Percentiles rank a stretch among this genome's conserved stretches.
phyloP scores from a whole-genome alignment of 192 early-diverging fungal species.

The Coemansia sp. region DNA sequence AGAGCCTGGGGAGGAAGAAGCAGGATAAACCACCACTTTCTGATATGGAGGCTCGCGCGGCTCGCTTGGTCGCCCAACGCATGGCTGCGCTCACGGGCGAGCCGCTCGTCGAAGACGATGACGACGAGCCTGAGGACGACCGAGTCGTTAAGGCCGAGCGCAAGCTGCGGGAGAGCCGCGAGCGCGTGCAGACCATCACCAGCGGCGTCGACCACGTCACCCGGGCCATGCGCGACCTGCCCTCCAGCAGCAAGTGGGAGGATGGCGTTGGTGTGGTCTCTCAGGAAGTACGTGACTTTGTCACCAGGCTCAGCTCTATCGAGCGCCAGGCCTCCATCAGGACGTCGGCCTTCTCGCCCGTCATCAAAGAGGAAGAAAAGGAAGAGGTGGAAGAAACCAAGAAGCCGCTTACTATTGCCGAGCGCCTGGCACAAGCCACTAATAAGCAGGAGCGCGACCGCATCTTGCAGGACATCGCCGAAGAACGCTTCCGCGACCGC shows the following conservation, averaged over 20 bases:
- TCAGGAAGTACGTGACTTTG: constrained; percentile 32
- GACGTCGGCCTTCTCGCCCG: neutral
- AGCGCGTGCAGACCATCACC: constrained; percentile 33
- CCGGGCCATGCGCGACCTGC: constrained; percentile 15
- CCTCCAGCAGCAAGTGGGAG: constrained; percentile 13
- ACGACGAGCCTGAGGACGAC: constrained; percentile 11
- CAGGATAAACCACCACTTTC: neutral
- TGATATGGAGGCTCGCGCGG: constrained; percentile 42
- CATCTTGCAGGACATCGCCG: constrained; percentile 46
- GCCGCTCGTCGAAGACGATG: neutral
- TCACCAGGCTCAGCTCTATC: constrained; percentile 28
- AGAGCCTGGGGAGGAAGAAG: constrained; percentile 10
- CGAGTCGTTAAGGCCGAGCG: constrained; percentile 7
- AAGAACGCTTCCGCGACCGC: constrained; percentile 50
- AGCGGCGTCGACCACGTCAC: constrained; percentile 26
- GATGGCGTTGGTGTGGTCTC: constrained; percentile 17
- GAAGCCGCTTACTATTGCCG: constrained; percentile 25
- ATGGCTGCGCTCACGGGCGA: constrained; percentile 51
- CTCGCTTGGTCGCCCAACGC: constrained; percentile 44
- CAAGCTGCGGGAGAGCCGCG: constrained; percentile 17
- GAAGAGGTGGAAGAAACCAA: neutral
- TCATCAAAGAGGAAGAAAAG: neutral
- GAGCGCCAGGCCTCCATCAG: neutral
- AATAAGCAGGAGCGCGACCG: constrained; percentile 42
- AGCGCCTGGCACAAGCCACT: constrained; percentile 30